These are phyloP conservation scores for Marchantia polymorpha DNA, from an alignment of 225 moss, liverwort and hornwort genomes.

Conservation along the genomic window DNA sequence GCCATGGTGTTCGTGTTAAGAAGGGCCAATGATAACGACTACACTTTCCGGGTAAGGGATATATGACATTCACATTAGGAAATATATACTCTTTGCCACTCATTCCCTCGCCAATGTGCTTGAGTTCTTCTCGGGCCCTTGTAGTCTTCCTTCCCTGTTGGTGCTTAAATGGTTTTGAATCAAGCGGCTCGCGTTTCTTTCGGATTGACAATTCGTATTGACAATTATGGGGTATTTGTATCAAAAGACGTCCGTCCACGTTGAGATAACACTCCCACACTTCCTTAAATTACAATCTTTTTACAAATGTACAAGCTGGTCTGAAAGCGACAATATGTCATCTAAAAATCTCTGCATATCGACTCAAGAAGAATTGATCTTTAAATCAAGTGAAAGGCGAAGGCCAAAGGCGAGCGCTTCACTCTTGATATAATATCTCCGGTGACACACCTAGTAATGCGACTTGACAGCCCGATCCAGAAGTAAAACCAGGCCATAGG, in stretches of 20 bases:
- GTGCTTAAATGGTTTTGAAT: too few relatives aligned
- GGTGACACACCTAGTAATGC: constrained; percentile 26
- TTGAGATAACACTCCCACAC: neutral
- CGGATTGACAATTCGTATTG: too few relatives aligned
- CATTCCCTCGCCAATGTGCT: too few relatives aligned
- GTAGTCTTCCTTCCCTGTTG: too few relatives aligned
- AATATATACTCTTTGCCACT: too few relatives aligned
- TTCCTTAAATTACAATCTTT: constrained; percentile 3
- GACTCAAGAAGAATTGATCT: neutral
- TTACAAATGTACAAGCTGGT: constrained; percentile 17
- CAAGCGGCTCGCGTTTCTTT: too few relatives aligned
- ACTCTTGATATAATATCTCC: constrained; percentile 24
- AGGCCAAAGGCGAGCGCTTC: constrained; percentile 23
- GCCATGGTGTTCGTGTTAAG: too few relatives aligned
- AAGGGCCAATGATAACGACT: too few relatives aligned
- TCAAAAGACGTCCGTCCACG: neutral
- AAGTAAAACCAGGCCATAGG: constrained; percentile 44
- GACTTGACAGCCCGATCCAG: constrained; percentile 35
- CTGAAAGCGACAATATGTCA: neutral
- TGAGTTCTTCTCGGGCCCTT: too few relatives aligned
- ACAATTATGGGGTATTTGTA: too few relatives aligned
- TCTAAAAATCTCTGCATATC: neutral
- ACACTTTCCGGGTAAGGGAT: too few relatives aligned
- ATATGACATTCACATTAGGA: too few relatives aligned
- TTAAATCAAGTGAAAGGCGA: constrained; percentile 30